phyloP scores from a whole-genome alignment of 2,329 filamentous ascomycete genomes.

The Fusarium miscanthi region DNA sequence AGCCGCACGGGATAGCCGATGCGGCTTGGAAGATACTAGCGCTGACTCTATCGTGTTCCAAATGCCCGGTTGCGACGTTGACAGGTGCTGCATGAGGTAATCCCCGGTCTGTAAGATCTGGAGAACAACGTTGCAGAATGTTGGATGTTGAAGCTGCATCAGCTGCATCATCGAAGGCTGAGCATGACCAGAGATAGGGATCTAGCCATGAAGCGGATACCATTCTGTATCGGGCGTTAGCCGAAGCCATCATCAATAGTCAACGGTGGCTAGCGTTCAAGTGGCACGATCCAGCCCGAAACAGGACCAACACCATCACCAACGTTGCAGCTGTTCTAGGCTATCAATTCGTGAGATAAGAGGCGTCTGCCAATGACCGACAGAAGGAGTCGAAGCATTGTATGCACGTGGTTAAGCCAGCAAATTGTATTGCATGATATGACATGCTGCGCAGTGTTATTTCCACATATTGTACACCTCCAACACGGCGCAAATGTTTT shows the following conservation, averaged over 20 bases:
- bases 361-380: background rate
- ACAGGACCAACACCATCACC: background rate
- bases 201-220: background rate
- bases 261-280: background rate
- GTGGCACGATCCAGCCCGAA: background rate
- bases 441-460: background rate
- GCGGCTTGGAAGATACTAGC: background rate
- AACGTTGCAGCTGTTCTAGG: background rate
- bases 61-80: background rate
- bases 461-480: background rate
- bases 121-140: background rate
- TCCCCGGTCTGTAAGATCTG: background rate
- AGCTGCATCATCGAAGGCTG: background rate
- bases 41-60: background rate
- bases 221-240: background rate
- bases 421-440: background rate
- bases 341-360: background rate
- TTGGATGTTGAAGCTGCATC: background rate
- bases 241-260: background rate
- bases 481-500: background rate
- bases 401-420: background rate
- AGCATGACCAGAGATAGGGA: background rate
- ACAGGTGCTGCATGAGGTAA: background rate
- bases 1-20: background rate
- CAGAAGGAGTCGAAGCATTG: background rate